A percentile compares a stretch with the other conserved stretches of the same genome.
phyloP scores from a whole-genome alignment of 352 stramenopile genomes.

The Lagenidium sp. region DNA sequence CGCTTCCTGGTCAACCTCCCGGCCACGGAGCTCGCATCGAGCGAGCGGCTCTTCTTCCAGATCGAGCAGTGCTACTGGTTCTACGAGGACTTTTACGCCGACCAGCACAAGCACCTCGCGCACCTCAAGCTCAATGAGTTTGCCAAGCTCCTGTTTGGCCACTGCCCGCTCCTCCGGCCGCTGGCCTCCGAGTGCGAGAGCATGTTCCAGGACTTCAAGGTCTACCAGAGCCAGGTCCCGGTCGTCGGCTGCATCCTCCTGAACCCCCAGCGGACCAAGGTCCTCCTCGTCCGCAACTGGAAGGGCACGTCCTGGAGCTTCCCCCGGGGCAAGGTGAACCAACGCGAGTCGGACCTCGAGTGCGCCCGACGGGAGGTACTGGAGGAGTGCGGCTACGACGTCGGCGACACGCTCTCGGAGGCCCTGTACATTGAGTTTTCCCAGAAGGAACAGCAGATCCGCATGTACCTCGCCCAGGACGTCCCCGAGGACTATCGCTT shows the following conservation, averaged over 20 bases:
- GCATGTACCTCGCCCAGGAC: conserved; percentile 88
- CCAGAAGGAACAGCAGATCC: conserved; percentile 84
- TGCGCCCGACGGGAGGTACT: conserved; percentile 88
- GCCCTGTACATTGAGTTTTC: conserved; percentile 82
- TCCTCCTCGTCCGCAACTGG: conserved; percentile 89
- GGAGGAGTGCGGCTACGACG: conserved; percentile 90
- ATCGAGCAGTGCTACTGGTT: conserved; percentile 97
- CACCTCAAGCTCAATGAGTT: conserved; percentile 94
- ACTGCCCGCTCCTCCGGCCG: conserved; percentile 82
- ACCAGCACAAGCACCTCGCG: conserved; percentile 76
- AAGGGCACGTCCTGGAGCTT: conserved; percentile 91
- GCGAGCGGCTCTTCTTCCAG: conserved; percentile 96
- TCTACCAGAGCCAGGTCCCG: conserved; percentile 92
- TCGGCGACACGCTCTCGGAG: conserved; percentile 64
- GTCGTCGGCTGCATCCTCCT: conserved; percentile 93
- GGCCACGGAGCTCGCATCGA: conserved; percentile 80
- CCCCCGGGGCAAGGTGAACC: conserved; percentile 91
- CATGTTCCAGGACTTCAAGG: conserved; percentile 92
- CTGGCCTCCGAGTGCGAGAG: conserved; percentile 83
- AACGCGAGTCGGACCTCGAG: conserved; percentile 83
- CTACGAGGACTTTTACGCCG: conserved; percentile 96
- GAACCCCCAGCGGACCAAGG: conserved; percentile 76
- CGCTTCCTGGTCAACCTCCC: conserved; percentile 95
- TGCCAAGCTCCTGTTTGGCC: conserved; percentile 88
- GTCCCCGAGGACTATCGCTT: conserved; percentile 91